These are phyloP conservation scores for Lathyrus tuberosus DNA, from an alignment of 306 rosid species.

Conservation along the genomic window DNA sequence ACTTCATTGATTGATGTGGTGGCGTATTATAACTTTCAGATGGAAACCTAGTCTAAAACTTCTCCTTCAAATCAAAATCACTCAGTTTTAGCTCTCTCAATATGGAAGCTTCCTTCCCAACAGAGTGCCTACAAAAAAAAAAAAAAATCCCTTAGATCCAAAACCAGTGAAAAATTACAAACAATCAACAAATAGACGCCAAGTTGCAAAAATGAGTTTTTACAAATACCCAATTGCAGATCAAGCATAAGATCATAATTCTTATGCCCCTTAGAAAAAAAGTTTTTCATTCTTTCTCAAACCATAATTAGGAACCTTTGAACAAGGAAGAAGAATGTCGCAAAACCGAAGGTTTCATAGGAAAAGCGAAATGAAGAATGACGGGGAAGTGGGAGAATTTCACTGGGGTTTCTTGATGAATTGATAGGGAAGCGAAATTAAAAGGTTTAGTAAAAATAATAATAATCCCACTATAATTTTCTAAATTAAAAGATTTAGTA, in stretches of 20 bases:
- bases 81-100: constrained; percentile 51
- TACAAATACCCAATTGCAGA: constrained; percentile 93
- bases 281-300: too few relatives aligned
- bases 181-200: not conserved
- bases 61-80: constrained; percentile 88
- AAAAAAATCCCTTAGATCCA: constrained; percentile 4
- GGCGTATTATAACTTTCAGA: constrained; percentile 92
- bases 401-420: too few relatives aligned
- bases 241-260: constrained; percentile 93
- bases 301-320: too few relatives aligned
- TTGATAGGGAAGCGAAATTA: too few relatives aligned
- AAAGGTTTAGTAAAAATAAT: too few relatives aligned
- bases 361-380: too few relatives aligned
- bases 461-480: too few relatives aligned
- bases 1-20: constrained; percentile 84
- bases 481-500: too few relatives aligned
- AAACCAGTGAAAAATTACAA: not conserved
- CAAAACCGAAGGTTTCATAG: too few relatives aligned
- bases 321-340: too few relatives aligned
- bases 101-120: constrained; percentile 86
- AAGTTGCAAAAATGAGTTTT: not conserved
- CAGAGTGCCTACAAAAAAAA: constrained; percentile 61
- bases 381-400: too few relatives aligned
- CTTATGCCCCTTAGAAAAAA: constrained; percentile 90
- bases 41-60: constrained; percentile 97